Base-by-base conservation (phyloP, 2,329 filamentous ascomycete species). In the Botrytis cinerea region DNA sequence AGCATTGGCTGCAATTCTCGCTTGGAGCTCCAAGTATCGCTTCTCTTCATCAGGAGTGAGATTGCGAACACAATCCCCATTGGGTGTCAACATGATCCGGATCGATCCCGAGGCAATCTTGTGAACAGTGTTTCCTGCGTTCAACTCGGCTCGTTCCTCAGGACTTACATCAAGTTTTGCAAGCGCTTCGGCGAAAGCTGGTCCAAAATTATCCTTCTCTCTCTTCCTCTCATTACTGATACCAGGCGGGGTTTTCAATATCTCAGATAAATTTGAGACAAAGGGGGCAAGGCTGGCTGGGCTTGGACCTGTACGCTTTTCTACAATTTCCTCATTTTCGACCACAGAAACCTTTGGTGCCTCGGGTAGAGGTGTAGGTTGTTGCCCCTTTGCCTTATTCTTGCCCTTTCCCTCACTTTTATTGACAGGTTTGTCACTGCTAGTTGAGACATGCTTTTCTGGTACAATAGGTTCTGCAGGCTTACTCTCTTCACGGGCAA, bases 1-100 rank as follows among this genome's bases (percentile, higher is more conserved):
- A 64, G 84, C 83, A 22, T 86, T 85, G 54, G 84, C 83, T 14
- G 87, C 86, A 62, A 93, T 83, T 10, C 83, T 83, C 66, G 86
- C 84, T 81, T 95, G 93, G 8, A 95, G 86, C 69, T 89, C 85
- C 18, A 95, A 84, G 76, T 92, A 95, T 7, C 87, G 87, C 48
- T 90, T 85, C 79, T 95, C 92, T 75, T 95, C 90, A 60, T 91
- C 88, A 6, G 86, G 83, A 1, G 86, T 90, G 71, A 96, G 83
- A 73, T 92, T 91, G 76, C 91, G 90, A n/a, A 95, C 85, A 80
- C 92, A 93, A 75, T 93, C 90, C 18, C 93, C 92, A 75, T 92
- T 90, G 0, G 92, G 91, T 0, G 92, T 94, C 70, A 95, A 88
- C 77, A 95, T 86, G 75, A 92, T 89, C 40, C 91, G 87, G 80